Conservation (phyloP, 1,284 basidiomycete genomes). For the Moesziomyces parantarcticus region DNA sequence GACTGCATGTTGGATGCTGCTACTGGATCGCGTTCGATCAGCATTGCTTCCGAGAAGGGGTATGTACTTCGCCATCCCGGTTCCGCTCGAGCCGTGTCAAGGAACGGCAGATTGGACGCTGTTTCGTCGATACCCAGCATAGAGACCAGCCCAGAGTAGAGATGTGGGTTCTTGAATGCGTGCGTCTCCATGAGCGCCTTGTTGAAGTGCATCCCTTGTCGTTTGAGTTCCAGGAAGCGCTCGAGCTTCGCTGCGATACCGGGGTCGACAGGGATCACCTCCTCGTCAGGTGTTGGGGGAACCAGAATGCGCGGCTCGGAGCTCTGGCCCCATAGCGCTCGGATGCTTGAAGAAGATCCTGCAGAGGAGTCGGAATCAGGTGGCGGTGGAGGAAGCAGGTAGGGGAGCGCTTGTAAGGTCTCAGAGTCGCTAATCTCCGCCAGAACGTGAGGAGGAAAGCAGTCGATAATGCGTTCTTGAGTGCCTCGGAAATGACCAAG, state of each 20-base stretch:
- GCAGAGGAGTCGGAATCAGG: neutral
- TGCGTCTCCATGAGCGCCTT: slow-evolving; percentile 88
- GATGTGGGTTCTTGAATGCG: slow-evolving; percentile 91
- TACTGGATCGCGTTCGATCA: slow-evolving; percentile 25
- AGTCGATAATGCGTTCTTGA: neutral
- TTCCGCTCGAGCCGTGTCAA: slow-evolving; percentile 12
- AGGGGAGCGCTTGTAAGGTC: slow-evolving; percentile 6
- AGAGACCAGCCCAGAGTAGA: slow-evolving; percentile 92
- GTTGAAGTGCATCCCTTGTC: slow-evolving; percentile 87
- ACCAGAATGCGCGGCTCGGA: neutral
- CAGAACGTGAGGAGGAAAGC: neutral
- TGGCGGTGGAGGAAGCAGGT: slow-evolving; percentile 1
- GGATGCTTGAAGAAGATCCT: neutral
- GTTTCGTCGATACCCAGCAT: slow-evolving; percentile 86
- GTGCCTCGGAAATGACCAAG: slow-evolving; percentile 7
- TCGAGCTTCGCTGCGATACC: slow-evolving; percentile 72
- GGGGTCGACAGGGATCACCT: slow-evolving; percentile 1
- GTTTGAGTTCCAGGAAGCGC: slow-evolving; percentile 75
- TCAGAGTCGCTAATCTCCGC: slow-evolving; percentile 20
- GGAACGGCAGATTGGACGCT: slow-evolving; percentile 23
- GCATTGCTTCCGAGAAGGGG: slow-evolving; percentile 10
- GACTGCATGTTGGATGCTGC: slow-evolving; percentile 1
- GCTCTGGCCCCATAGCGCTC: slow-evolving; percentile 19
- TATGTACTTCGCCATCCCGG: slow-evolving; percentile 13
- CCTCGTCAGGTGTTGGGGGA: too few species aligned